These are phyloP conservation scores for Pouteria campechiana DNA, from an alignment of 179 eudicot genomes.

Conservation along the genomic window DNA sequence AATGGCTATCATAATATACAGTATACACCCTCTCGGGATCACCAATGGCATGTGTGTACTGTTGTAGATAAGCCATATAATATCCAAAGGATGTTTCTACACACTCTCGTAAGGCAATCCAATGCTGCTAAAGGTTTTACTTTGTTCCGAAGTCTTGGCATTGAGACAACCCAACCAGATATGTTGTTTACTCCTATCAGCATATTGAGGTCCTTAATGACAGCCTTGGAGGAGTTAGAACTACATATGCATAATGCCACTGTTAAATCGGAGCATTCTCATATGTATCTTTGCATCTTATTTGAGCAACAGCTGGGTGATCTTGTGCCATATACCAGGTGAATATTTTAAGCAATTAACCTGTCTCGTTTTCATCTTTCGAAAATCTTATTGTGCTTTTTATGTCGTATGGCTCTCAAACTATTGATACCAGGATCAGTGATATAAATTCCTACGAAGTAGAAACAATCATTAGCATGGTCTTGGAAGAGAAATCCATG, in stretches of 20 bases:
- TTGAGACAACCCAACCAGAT: slow-evolving; percentile 27
- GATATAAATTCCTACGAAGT: slow-evolving; percentile 42
- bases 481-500: slow-evolving; percentile 77
- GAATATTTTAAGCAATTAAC: no score
- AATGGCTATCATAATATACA: slow-evolving; percentile 68
- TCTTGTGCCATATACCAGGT: slow-evolving; percentile 82
- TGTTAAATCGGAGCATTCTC: slow-evolving; percentile 82
- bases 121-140: slow-evolving; percentile 54
- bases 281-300: slow-evolving; percentile 86
- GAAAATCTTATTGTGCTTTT: slow-evolving; percentile 7
- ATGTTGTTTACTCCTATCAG: slow-evolving; percentile 79
- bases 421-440: slow-evolving; percentile 71
- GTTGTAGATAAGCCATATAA: slow-evolving; percentile 68
- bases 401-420: no score
- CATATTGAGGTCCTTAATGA: slow-evolving; percentile 79
- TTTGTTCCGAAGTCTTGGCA: slow-evolving; percentile 48
- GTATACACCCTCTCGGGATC: slow-evolving; percentile 94
- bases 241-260: slow-evolving; percentile 84
- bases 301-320: slow-evolving; percentile 80
- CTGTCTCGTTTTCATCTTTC: neutral
- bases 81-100: slow-evolving; percentile 87
- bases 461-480: slow-evolving; percentile 51
- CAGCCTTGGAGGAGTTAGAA: slow-evolving; percentile 98
- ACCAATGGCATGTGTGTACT: slow-evolving; percentile 97
- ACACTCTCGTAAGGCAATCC: slow-evolving; percentile 93